Conservation (phyloP, 179 eudicot species). For the Beta macrorhiza region DNA sequence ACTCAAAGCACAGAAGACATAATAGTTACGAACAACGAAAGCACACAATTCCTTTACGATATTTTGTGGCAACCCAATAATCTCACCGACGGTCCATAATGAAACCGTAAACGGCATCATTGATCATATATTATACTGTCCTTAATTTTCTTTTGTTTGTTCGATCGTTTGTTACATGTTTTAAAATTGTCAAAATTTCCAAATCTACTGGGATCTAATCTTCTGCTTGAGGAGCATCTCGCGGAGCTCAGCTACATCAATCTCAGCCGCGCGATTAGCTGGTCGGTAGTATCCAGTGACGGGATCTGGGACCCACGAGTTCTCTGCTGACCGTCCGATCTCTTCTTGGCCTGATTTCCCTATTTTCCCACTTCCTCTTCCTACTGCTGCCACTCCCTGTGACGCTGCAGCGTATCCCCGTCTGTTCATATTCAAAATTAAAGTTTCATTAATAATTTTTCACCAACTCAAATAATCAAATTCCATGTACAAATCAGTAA, state of each 20-base stretch:
- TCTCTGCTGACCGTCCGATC: conserved; percentile 26
- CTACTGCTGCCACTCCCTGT: conserved; percentile 31
- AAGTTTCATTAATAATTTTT: no score
- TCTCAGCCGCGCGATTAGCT: conserved; percentile 37
- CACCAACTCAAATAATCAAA: no score
- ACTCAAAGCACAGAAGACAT: conserved; percentile 11
- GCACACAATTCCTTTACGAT: not conserved
- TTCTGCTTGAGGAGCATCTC: conserved; percentile 36
- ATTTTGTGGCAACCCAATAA: not conserved
- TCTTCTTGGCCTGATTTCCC: conserved; percentile 19
- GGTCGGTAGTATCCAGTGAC: conserved; percentile 48
- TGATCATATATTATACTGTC: not conserved
- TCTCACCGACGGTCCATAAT: conserved; percentile 9
- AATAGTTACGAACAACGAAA: not conserved
- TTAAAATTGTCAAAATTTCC: not conserved
- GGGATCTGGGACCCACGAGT: conserved; percentile 80
- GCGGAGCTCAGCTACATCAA: conserved; percentile 43
- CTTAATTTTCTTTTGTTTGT: not conserved
- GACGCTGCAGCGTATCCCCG: conserved; percentile 49
- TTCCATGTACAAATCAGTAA: no score
- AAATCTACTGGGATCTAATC: conserved; percentile 22
- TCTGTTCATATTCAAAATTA: conserved; percentile 26
- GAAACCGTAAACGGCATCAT: conserved; percentile 11
- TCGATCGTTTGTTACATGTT: no score
- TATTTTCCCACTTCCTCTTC: conserved; percentile 32